These are phyloP conservation scores for Aspergillus ustus DNA, from an alignment of 2,329 filamentous ascomycete genomes.

Conservation along the genomic window DNA sequence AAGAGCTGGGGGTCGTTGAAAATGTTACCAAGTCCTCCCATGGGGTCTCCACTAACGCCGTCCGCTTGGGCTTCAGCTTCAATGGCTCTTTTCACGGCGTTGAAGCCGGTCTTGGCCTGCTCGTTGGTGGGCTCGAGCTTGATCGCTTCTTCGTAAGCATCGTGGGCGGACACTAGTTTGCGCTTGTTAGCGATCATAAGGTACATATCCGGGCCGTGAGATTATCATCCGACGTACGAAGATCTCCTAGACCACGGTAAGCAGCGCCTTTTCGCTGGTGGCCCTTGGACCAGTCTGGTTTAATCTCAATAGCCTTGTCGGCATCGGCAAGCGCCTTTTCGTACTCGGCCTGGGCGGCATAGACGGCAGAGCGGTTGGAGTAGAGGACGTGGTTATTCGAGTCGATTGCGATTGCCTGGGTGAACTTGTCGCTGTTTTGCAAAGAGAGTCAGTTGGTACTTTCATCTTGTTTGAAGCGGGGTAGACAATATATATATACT, in stretches of 20 bases:
- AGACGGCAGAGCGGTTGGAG: constrained; percentile 88
- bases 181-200: constrained; percentile 27
- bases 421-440: constrained; percentile 79
- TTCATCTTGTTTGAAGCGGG: constrained; percentile 22
- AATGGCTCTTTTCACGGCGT: constrained; percentile 85
- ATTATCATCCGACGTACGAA: constrained; percentile 55
- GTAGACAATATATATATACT: constrained; percentile 60
- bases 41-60: constrained; percentile 66
- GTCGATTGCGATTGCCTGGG: constrained; percentile 86
- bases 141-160: constrained; percentile 92
- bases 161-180: constrained; percentile 70
- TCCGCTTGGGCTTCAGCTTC: constrained; percentile 72
- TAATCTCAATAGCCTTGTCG: constrained; percentile 89
- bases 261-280: constrained; percentile 93
- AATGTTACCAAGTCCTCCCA: constrained; percentile 81
- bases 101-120: constrained; percentile 86
- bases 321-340: constrained; percentile 84
- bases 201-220: too few species aligned
- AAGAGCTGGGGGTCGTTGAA: constrained; percentile 92
- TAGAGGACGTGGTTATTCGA: constrained; percentile 94
- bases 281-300: constrained; percentile 97
- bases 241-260: constrained; percentile 82
- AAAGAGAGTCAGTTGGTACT: constrained; percentile 8
- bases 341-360: constrained; percentile 90
- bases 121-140: constrained; percentile 91